Evolutionary conservation across 1,284 basidiomycete species (phyloP).

Genomic region (Ganoderma multipileum): DNA sequence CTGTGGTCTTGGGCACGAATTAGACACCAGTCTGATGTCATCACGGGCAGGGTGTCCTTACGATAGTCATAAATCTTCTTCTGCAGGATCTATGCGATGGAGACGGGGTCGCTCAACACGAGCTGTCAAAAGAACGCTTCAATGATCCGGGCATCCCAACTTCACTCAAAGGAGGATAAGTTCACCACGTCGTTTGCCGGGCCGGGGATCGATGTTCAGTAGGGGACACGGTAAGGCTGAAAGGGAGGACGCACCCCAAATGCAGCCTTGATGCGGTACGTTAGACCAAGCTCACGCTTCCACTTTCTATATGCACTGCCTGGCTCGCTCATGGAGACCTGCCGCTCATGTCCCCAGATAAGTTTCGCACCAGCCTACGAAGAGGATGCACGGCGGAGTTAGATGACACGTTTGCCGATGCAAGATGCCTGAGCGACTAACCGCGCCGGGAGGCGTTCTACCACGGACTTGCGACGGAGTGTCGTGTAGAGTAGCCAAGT

Average conservation of each 20-base stretch:
- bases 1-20: conserved; percentile 32
- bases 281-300: conserved; percentile 21
- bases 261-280: conserved; percentile 28
- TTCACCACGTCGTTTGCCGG: conserved; percentile 15
- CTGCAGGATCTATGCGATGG: conserved; percentile 36
- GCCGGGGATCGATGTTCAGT: too few relatives aligned
- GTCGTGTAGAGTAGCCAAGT: neutral
- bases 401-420: neutral
- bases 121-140: conserved; percentile 28
- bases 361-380: neutral
- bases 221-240: neutral
- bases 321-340: conserved; percentile 17
- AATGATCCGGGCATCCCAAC: neutral
- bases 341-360: conserved; percentile 15
- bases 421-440: neutral
- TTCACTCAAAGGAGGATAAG: neutral
- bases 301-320: conserved; percentile 21
- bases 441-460: neutral
- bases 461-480: neutral
- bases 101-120: conserved; percentile 37
- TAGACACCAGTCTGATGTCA: neutral
- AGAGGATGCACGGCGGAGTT: neutral
- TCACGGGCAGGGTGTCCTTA: conserved; percentile 13
- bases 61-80: conserved; percentile 38
- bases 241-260: conserved; percentile 15